Evolutionary conservation across 139 green algal genomes (phyloP).

Genomic region (Deuterostichococcus epilithicus): DNA sequence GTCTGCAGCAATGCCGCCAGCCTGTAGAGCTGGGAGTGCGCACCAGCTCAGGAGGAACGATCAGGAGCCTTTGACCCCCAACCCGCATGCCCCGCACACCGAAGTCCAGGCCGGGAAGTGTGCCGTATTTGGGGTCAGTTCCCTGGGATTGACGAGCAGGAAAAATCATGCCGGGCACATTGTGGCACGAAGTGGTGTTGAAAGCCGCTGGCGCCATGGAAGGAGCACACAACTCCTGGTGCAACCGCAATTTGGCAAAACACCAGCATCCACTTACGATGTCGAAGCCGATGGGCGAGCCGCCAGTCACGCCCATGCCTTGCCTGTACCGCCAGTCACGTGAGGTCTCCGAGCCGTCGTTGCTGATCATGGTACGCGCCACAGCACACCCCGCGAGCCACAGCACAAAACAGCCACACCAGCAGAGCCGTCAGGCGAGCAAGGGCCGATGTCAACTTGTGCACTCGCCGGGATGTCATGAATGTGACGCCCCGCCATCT

Average conservation of each 20-base stretch:
- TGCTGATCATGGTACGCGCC: too few species aligned
- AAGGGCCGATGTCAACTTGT: background rate
- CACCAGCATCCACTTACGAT: constrained; percentile 26
- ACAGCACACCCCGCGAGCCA: too few species aligned
- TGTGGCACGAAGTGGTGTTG: too few species aligned
- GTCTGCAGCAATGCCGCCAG: background rate
- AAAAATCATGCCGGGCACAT: background rate
- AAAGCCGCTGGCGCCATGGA: too few species aligned
- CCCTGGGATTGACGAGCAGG: background rate
- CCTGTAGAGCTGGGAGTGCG: background rate
- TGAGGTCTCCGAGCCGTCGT: background rate
- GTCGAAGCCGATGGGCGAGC: constrained; percentile 84
- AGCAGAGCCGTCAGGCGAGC: background rate
- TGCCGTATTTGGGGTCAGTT: constrained; percentile 22
- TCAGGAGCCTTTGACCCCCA: constrained; percentile 63
- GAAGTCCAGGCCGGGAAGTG: constrained; percentile 70
- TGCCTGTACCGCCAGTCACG: too few species aligned
- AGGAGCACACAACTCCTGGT: too few species aligned
- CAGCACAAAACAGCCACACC: too few species aligned
- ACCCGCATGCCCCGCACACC: constrained; percentile 82
- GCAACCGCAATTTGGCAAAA: too few species aligned
- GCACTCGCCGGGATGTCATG: constrained; percentile 46
- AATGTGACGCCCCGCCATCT: constrained; percentile 64
- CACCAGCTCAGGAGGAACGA: constrained; percentile 76
- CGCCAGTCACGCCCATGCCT: constrained; percentile 78